Conservation (phyloP, 169 alveolate species). For the Plasmodium billcollinsi region DNA sequence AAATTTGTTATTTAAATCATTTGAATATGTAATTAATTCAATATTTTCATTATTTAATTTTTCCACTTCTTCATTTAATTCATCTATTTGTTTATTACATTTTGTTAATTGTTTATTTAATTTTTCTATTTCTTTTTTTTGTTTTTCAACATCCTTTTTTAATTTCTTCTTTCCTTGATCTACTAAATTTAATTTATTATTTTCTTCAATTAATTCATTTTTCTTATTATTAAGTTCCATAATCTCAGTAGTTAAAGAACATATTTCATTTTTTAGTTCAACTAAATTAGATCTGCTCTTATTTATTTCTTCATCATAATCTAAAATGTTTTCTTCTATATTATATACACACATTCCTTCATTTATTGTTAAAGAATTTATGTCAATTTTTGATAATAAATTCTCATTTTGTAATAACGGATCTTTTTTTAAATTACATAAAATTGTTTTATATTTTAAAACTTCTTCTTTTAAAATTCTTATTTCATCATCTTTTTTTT, state of each 20-base stretch:
- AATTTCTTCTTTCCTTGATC: slow-evolving; percentile 1
- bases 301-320: slow-evolving; percentile 11
- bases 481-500: slow-evolving; percentile 8
- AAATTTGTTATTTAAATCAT: slow-evolving; percentile 33
- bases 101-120: neutral
- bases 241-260: slow-evolving; percentile 22
- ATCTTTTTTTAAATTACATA: too few species aligned
- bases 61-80: neutral
- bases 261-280: slow-evolving; percentile 46
- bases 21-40: slow-evolving; percentile 9
- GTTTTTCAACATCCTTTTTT: slow-evolving; percentile 11
- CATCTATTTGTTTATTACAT: neutral
- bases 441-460: slow-evolving; percentile 4
- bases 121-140: slow-evolving; percentile 17
- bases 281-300: neutral
- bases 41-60: slow-evolving; percentile 17
- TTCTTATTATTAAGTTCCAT: slow-evolving; percentile 44
- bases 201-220: slow-evolving; percentile 37
- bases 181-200: slow-evolving; percentile 6
- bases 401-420: too few species aligned
- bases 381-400: too few species aligned
- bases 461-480: slow-evolving; percentile 9
- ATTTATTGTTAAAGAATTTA: neutral
- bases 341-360: neutral
- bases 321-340: slow-evolving; percentile 11